These are phyloP conservation scores for Aspergillus niger DNA, from an alignment of 2,329 filamentous ascomycete genomes.

Conservation along the genomic window DNA sequence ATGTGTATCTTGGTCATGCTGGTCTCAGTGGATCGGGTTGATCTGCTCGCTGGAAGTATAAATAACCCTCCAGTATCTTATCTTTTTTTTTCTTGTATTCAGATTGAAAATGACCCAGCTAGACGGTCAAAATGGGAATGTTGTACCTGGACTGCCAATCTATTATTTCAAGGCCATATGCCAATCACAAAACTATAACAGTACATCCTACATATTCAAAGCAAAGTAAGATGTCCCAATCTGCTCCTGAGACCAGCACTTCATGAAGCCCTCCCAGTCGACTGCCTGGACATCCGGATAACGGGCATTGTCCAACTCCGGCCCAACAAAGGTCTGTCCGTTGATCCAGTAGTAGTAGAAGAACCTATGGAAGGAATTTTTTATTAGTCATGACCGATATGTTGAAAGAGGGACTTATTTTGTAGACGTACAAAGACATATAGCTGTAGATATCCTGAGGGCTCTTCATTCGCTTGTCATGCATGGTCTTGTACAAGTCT, in stretches of 20 bases:
- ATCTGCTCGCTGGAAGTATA: no score
- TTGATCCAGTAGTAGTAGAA: conserved; percentile 23
- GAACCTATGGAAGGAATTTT: conserved; percentile 8
- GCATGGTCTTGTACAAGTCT: conserved; percentile 32
- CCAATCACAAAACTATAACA: no score
- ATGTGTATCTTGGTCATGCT: no score
- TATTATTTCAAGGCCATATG: no score
- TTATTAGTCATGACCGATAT: no score
- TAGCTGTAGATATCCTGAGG: conserved; percentile 20
- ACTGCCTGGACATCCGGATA: conserved; percentile 12
- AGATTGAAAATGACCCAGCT: no score
- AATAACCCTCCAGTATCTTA: no score
- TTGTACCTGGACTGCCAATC: no score
- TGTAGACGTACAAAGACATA: conserved; percentile 13
- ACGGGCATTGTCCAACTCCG: conserved; percentile 14
- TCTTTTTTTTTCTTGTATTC: no score
- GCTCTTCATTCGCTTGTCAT: conserved; percentile 17
- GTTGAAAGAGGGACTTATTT: not conserved
- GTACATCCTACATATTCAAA: not conserved
- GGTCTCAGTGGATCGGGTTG: no score
- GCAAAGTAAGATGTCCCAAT: conserved; percentile 1
- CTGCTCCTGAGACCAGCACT: not conserved
- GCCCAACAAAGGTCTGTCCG: conserved; percentile 14
- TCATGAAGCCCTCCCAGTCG: conserved; percentile 13
- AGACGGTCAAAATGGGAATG: no score